Evolutionary conservation across 148 eudicot genomes (phyloP).

Genomic region (Diospyros kaki): DNA sequence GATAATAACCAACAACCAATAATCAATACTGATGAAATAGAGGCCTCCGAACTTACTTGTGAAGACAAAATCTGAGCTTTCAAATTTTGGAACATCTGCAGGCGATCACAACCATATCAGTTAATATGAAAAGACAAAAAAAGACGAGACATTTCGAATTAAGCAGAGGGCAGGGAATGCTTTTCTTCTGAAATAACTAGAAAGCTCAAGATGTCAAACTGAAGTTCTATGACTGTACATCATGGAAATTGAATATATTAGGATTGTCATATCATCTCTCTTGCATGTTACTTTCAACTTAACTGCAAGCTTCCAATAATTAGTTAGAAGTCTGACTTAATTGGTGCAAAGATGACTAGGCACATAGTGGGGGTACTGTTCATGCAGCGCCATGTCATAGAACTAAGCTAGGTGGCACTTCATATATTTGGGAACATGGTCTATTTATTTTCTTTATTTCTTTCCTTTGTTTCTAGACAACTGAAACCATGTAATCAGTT

Average conservation of each 20-base stretch:
- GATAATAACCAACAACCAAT: background rate
- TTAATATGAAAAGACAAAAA: constrained; percentile 5
- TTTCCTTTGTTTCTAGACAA: too few species aligned
- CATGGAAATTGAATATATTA: background rate
- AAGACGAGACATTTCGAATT: background rate
- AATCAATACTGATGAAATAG: background rate
- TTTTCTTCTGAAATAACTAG: background rate
- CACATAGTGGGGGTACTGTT: too few species aligned
- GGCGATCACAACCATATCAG: background rate
- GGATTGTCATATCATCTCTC: background rate
- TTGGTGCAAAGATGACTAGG: background rate
- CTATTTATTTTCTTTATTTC: background rate
- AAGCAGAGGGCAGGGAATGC: background rate
- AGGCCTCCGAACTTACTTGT: constrained; percentile 30
- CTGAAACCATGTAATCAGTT: too few species aligned
- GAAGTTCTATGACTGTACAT: background rate
- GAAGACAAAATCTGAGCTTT: constrained; percentile 45
- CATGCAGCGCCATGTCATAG: background rate
- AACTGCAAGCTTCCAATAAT: background rate
- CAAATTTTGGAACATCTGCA: constrained; percentile 42
- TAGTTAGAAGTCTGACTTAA: background rate
- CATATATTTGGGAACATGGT: background rate
- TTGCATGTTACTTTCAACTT: background rate
- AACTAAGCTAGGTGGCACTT: background rate
- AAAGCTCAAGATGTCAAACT: too few species aligned